Evolutionary conservation across 495 filamentous ascomycete genomes (phyloP).

Genomic region (Annulohypoxylon nitens): DNA sequence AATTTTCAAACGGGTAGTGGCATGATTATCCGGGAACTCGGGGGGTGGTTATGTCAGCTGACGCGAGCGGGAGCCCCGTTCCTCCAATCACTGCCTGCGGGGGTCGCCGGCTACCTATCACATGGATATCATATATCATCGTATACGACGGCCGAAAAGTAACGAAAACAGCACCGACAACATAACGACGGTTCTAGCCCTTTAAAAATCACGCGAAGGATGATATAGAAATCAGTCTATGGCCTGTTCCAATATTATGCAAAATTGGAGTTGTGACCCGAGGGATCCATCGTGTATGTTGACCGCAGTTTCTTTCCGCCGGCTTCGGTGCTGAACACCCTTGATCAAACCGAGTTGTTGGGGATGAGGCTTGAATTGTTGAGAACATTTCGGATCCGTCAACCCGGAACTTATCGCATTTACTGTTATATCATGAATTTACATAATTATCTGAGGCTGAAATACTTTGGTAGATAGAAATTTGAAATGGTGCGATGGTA

Average conservation of each 20-base stretch:
- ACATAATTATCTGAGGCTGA: neutral
- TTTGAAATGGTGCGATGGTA: neutral
- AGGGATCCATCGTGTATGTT: slow-evolving; percentile 9
- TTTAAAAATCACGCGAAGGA: slow-evolving; percentile 14
- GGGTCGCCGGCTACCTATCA: slow-evolving; percentile 41
- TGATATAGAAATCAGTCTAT: slow-evolving; percentile 11
- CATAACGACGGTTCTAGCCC: slow-evolving; percentile 27
- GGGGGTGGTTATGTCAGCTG: slow-evolving; percentile 41
- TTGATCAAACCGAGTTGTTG: neutral
- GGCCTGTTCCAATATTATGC: neutral
- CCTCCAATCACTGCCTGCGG: slow-evolving; percentile 41
- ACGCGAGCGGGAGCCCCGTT: slow-evolving; percentile 30
- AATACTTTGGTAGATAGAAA: neutral
- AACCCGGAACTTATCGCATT: neutral
- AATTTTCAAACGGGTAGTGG: slow-evolving; percentile 32
- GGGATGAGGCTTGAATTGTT: neutral
- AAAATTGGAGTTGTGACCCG: slow-evolving; percentile 6
- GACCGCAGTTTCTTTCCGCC: neutral
- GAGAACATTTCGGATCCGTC: neutral
- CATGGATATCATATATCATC: slow-evolving; percentile 11
- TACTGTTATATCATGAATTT: neutral
- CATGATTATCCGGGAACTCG: slow-evolving; percentile 33
- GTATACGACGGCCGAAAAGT: slow-evolving; percentile 15
- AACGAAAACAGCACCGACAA: slow-evolving; percentile 5
- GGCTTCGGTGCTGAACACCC: neutral